These are phyloP conservation scores for Bassia scoparia DNA, from an alignment of 148 eudicot species.

Conservation along the genomic window DNA sequence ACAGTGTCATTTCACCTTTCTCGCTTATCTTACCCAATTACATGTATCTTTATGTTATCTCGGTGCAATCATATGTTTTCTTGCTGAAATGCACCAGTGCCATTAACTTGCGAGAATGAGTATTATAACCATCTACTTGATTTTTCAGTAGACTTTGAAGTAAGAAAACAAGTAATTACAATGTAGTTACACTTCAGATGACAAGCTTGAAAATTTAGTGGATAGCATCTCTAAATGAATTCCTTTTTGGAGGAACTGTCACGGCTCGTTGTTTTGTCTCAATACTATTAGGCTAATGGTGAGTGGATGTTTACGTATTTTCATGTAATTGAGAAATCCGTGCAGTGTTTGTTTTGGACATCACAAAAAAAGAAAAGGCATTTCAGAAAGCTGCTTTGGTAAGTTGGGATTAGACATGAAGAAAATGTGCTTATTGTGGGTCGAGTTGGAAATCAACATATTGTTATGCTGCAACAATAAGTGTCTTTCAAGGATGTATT, in stretches of 20 bases:
- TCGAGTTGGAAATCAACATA: conserved; percentile 30
- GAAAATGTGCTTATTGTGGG: conserved; percentile 11
- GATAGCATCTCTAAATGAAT: not conserved
- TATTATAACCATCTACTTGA: not conserved
- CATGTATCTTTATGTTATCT: not conserved
- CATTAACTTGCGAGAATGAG: not conserved
- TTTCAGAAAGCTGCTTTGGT: conserved; percentile 23
- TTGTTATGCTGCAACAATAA: conserved; percentile 20
- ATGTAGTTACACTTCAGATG: conserved; percentile 3
- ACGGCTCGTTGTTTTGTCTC: conserved; percentile 26
- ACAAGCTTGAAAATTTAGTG: conserved; percentile 4
- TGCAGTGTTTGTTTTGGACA: conserved; percentile 27
- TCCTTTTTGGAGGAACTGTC: conserved; percentile 12
- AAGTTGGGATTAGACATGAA: not conserved
- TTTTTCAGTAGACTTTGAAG: not conserved
- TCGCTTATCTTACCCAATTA: not conserved
- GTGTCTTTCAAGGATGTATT: conserved; percentile 16
- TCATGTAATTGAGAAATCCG: conserved; percentile 20
- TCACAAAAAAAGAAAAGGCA: conserved; percentile 17
- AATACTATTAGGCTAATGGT: conserved; percentile 29
- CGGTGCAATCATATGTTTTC: not conserved
- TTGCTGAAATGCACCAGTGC: not conserved
- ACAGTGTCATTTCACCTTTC: not conserved
- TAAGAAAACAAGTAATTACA: not conserved
- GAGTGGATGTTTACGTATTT: conserved; percentile 27